Evolutionary conservation across 805 yeast species (phyloP).

Genomic region (Barnettozyma pratensis): DNA sequence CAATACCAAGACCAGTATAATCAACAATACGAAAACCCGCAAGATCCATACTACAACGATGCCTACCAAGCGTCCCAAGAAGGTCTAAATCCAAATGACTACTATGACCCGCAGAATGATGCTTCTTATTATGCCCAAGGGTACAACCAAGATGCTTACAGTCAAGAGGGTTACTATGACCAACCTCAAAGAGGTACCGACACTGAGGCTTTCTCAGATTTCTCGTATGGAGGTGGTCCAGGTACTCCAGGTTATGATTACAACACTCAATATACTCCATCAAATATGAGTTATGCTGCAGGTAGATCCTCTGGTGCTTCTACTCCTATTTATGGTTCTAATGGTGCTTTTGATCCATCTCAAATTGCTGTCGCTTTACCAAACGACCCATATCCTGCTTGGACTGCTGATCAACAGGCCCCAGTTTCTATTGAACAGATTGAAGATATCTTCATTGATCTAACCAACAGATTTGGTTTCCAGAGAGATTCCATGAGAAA

Average conservation of each 20-base stretch:
- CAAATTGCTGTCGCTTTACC: constrained; percentile 65
- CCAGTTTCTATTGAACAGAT: constrained; percentile 81
- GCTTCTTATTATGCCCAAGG: constrained; percentile 41
- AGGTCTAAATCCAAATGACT: constrained; percentile 25
- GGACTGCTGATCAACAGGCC: constrained; percentile 95
- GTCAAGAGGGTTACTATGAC: constrained; percentile 46
- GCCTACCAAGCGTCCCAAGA: constrained; percentile 30
- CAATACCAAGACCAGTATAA: constrained; percentile 32
- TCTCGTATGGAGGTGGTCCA: constrained; percentile 55
- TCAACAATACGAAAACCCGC: constrained; percentile 31
- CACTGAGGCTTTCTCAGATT: constrained; percentile 64
- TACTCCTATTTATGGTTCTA: constrained; percentile 84
- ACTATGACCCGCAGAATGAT: constrained; percentile 27
- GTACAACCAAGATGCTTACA: constrained; percentile 37
- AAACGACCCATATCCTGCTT: constrained; percentile 96
- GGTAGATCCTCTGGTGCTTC: constrained; percentile 90
- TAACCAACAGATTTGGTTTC: constrained; percentile 80
- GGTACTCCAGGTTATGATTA: constrained; percentile 69
- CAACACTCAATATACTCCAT: constrained; percentile 70
- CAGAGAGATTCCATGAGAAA: constrained; percentile 93
- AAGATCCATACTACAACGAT: constrained; percentile 36
- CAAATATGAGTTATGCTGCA: constrained; percentile 82
- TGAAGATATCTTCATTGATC: constrained; percentile 80
- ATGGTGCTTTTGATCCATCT: constrained; percentile 51
- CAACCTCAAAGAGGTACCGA: constrained; percentile 41